Conservation (phyloP, 192 early-diverging fungal species). For the Linderina pennispora region DNA sequence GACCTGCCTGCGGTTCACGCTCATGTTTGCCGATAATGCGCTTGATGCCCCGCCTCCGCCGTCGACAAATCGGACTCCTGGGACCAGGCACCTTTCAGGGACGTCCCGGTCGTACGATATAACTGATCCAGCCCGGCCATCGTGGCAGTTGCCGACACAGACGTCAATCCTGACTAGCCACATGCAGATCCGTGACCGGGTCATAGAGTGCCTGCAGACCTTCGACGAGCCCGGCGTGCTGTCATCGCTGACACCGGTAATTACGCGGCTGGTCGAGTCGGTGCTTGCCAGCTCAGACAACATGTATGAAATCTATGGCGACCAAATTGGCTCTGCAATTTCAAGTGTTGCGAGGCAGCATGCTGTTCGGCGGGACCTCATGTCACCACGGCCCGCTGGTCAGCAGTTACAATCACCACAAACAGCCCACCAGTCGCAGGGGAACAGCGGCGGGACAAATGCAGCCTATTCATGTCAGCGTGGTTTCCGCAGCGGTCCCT, state of each 20-base stretch:
- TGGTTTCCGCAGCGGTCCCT: slow-evolving; percentile 20
- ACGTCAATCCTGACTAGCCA: slow-evolving; percentile 13
- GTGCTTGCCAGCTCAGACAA: slow-evolving; percentile 17
- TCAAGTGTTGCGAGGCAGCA: neutral
- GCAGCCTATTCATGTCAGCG: slow-evolving; percentile 2
- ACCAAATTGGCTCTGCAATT: slow-evolving; percentile 3
- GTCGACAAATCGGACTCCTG: neutral
- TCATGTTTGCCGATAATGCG: slow-evolving; percentile 43
- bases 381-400: no score
- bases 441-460: no score
- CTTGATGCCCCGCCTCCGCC: slow-evolving; percentile 32
- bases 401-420: no score
- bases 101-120: neutral
- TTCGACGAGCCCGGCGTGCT: neutral
- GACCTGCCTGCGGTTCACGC: slow-evolving; percentile 7
- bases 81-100: neutral
- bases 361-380: no score
- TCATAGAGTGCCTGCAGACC: slow-evolving; percentile 17
- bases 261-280: slow-evolving; percentile 20
- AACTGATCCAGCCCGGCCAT: slow-evolving; percentile 2
- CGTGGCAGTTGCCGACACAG: slow-evolving; percentile 7
- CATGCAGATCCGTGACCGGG: slow-evolving; percentile 17
- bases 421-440: no score
- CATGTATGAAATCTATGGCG: slow-evolving; percentile 12
- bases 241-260: slow-evolving; percentile 8